Evolutionary conservation across 495 filamentous ascomycete genomes (phyloP).

Genomic region (Lasiosphaeria ovina): DNA sequence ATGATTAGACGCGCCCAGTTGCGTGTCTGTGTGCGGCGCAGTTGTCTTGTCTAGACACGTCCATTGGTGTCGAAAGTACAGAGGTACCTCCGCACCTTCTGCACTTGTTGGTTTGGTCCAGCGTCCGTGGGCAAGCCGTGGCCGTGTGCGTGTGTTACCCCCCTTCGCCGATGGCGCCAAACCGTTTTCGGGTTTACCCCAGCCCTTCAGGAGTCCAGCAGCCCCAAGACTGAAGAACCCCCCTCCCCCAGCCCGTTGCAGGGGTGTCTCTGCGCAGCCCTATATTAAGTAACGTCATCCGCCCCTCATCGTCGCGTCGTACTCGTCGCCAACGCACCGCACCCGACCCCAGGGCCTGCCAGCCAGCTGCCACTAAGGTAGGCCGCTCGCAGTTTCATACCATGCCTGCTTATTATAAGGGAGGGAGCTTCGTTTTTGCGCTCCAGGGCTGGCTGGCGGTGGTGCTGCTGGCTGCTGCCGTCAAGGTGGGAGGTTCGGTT

Average conservation of each 20-base stretch:
- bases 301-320: conserved; percentile 3
- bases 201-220: conserved; percentile 4
- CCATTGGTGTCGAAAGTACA: too few species aligned
- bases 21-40: too few species aligned
- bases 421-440: not conserved
- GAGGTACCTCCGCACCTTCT: too few species aligned
- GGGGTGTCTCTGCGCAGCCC: conserved; percentile 27
- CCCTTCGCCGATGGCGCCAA: conserved; percentile 26
- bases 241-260: conserved; percentile 18
- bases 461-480: not conserved
- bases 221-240: conserved; percentile 7
- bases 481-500: not conserved
- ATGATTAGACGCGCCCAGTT: too few species aligned
- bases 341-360: not conserved
- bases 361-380: too few species aligned
- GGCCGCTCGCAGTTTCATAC: too few species aligned
- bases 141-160: not conserved
- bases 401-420: too few species aligned
- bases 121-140: too few species aligned
- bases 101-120: too few species aligned
- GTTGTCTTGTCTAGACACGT: too few species aligned
- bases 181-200: conserved; percentile 28
- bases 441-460: not conserved
- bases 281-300: conserved; percentile 38
- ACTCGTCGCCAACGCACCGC: conserved; percentile 3